A percentile compares a stretch with the other conserved stretches of the same genome.
Conservation (phyloP, 2,329 filamentous ascomycete species). For the Zalaria obscura region DNA sequence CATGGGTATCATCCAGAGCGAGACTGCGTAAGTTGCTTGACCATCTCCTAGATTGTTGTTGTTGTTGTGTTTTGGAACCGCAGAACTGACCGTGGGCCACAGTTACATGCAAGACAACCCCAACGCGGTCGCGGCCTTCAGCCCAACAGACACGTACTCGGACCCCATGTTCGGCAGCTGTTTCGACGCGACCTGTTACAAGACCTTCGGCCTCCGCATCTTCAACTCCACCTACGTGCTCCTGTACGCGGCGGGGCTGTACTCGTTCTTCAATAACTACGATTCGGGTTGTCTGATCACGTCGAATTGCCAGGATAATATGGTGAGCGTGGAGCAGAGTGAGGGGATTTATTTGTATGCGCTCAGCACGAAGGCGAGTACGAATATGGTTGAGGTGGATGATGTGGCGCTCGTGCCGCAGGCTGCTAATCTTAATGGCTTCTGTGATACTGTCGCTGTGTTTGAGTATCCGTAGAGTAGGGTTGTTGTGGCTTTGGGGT, state of each 20-base stretch:
- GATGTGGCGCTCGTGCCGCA: conserved; percentile 11
- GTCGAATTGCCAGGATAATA: conserved; percentile 63
- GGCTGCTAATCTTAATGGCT: conserved; percentile 11
- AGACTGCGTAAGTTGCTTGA: conserved; percentile 53
- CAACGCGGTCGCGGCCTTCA: conserved; percentile 52
- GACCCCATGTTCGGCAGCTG: conserved; percentile 61
- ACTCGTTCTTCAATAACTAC: conserved; percentile 79
- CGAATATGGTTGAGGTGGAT: conserved; percentile 14
- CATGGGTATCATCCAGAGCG: conserved; percentile 73
- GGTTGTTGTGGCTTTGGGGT: too few relatives aligned
- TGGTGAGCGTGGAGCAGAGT: conserved; percentile 50
- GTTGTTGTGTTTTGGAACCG: too few relatives aligned
- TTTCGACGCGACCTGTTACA: conserved; percentile 41
- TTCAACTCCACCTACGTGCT: conserved; percentile 52
- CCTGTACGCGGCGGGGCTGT: conserved; percentile 61
- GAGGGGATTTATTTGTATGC: conserved; percentile 9
- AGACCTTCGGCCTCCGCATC: conserved; percentile 65
- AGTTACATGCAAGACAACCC: conserved; percentile 69
- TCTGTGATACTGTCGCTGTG: conserved; percentile 13
- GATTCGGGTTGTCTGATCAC: conserved; percentile 51
- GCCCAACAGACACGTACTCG: conserved; percentile 38
- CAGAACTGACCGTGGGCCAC: conserved; percentile 1
- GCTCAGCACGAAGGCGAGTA: conserved; percentile 9
- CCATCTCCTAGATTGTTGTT: not conserved
- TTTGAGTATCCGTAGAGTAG: conserved; percentile 15